Evolutionary conservation across 1,284 basidiomycete species (phyloP).

Genomic region (Ustilago esculenta): DNA sequence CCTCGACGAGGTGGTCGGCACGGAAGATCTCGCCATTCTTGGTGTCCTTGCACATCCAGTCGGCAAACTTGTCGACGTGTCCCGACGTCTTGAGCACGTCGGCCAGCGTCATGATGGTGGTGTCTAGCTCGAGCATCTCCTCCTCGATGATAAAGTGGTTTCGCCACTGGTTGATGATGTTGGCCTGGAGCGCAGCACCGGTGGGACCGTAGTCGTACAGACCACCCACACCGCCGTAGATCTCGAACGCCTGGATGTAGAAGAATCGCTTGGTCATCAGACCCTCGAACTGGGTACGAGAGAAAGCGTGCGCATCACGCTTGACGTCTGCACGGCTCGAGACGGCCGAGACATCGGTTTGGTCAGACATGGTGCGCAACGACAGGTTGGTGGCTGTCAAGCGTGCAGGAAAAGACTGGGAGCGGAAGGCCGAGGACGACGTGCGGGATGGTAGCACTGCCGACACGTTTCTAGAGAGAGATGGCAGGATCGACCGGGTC

Average conservation of each 20-base stretch:
- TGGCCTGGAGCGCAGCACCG: slow-evolving; percentile 93
- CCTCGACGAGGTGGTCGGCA: slow-evolving; percentile 96
- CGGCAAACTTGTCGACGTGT: slow-evolving; percentile 96
- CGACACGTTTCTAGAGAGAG: slow-evolving; percentile 15
- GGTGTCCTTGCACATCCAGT: slow-evolving; percentile 98
- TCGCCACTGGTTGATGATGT: slow-evolving; percentile 96
- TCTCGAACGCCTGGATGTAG: slow-evolving; percentile 97
- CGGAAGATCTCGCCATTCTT: slow-evolving; percentile 96
- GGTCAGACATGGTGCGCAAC: slow-evolving; percentile 37
- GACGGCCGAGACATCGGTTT: slow-evolving; percentile 43
- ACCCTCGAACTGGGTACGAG: slow-evolving; percentile 85
- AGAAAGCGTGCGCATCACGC: slow-evolving; percentile 79
- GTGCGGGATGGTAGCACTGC: slow-evolving; percentile 27
- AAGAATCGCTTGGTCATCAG: slow-evolving; percentile 93
- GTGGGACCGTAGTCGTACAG: slow-evolving; percentile 78
- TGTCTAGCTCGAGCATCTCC: slow-evolving; percentile 98
- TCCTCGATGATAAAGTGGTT: slow-evolving; percentile 99
- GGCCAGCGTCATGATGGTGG: slow-evolving; percentile 94
- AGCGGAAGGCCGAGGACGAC: too few relatives aligned
- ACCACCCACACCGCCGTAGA: slow-evolving; percentile 97
- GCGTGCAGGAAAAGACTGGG: not conserved
- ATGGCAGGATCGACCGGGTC: slow-evolving; percentile 30
- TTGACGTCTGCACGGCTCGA: slow-evolving; percentile 54
- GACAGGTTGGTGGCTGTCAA: slow-evolving; percentile 4
- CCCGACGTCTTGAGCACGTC: slow-evolving; percentile 97